Evolutionary conservation across 768 basidiomycete species (phyloP).

Genomic region (Macrocybe gigantea): DNA sequence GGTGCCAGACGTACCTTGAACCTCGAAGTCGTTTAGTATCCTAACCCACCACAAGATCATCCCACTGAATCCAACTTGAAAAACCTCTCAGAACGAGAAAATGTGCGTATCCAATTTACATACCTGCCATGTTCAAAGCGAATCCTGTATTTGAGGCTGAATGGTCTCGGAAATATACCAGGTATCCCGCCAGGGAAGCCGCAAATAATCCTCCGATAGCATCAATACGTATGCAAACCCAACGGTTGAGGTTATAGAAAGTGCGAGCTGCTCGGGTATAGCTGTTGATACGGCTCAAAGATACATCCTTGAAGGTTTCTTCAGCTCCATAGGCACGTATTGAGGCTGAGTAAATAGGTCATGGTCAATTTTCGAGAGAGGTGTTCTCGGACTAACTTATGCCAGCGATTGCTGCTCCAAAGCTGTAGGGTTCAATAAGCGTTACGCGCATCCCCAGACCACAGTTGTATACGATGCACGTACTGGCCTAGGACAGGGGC

Average conservation of each 20-base stretch:
- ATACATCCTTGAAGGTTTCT: conserved; percentile 35
- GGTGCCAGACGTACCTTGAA: conserved; percentile 27
- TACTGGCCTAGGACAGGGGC: conserved; percentile 31
- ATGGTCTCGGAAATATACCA: conserved; percentile 38
- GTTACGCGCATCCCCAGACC: conserved; percentile 18
- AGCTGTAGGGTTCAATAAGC: conserved; percentile 15
- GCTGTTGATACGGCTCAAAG: conserved; percentile 46
- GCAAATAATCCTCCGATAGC: conserved; percentile 52
- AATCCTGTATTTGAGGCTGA: conserved; percentile 43
- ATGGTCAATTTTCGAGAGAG: background rate
- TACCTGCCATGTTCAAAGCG: conserved; percentile 47
- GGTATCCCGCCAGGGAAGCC: conserved; percentile 46
- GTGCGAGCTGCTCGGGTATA: conserved; percentile 40
- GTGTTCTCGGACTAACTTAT: conserved; percentile 27
- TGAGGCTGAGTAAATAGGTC: conserved; percentile 26
- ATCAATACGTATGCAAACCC: conserved; percentile 48
- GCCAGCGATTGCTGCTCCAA: conserved; percentile 56
- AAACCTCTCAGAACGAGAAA: background rate
- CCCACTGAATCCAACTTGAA: conserved; percentile 44
- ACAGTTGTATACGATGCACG: conserved; percentile 20
- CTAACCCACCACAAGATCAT: conserved; percentile 47
- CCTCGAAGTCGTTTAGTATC: conserved; percentile 37
- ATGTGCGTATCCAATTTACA: background rate
- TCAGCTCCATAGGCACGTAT: conserved; percentile 66
- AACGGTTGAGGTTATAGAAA: conserved; percentile 48